These are phyloP conservation scores for Cladobotryum mycophilum DNA, from an alignment of 2,329 filamentous ascomycete genomes.

Conservation along the genomic window DNA sequence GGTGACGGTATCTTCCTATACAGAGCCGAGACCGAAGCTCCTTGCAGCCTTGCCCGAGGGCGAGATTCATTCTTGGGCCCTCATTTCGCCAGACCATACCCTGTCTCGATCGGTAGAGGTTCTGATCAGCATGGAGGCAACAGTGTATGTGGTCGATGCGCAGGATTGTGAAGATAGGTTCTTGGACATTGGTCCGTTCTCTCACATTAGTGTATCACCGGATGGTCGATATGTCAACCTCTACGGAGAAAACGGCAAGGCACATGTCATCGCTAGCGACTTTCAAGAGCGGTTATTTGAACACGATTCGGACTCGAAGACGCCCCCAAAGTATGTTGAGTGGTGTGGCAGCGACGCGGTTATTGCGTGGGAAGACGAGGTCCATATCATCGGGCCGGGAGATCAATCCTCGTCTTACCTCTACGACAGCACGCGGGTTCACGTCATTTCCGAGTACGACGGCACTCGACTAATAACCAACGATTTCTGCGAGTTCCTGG, in stretches of 20 bases:
- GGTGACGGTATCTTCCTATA: constrained; percentile 79
- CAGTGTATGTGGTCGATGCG: constrained; percentile 80
- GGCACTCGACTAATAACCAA: constrained; percentile 88
- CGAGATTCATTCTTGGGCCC: constrained; percentile 77
- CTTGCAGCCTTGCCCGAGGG: constrained; percentile 73
- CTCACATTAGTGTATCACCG: constrained; percentile 83
- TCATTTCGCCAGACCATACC: constrained; percentile 82
- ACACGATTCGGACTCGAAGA: constrained; percentile 81
- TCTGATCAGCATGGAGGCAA: constrained; percentile 75
- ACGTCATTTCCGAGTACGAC: constrained; percentile 75
- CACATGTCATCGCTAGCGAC: constrained; percentile 91
- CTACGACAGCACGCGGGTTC: constrained; percentile 84
- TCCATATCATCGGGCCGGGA: constrained; percentile 84
- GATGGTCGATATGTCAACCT: constrained; percentile 84
- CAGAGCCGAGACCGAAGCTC: constrained; percentile 80
- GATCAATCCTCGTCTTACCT: constrained; percentile 72
- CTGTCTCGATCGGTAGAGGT: constrained; percentile 91
- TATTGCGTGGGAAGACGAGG: constrained; percentile 95
- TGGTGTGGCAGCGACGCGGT: constrained; percentile 97
- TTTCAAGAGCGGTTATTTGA: constrained; percentile 90
- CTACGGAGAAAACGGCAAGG: constrained; percentile 76
- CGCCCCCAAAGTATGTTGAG: constrained; percentile 77
- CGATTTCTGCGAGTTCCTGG: constrained; percentile 94
- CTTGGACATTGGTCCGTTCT: constrained; percentile 87
- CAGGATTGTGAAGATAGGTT: constrained; percentile 87